Evolutionary conservation across 2,329 filamentous ascomycete genomes (phyloP), one percentile per base, ranked within the genome.

Genomic region (Penicillium sp.): DNA sequence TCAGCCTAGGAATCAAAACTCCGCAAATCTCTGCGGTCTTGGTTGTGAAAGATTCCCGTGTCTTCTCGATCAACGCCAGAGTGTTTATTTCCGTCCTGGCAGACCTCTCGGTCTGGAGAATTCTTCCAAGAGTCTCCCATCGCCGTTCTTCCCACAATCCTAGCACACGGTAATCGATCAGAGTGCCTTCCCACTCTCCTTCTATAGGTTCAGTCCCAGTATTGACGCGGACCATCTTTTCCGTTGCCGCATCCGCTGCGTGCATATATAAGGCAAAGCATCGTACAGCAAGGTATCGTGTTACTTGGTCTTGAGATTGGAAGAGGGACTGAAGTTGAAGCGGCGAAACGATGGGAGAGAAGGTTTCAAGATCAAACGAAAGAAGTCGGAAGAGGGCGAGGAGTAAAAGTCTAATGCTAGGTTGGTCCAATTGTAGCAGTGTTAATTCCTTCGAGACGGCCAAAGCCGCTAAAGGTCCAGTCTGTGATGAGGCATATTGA

Each of bases 231-330:
- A 95, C 76, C 72, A 96, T 87, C 49, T 84, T 80, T 69, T 95
- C 88, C 48, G 89, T 82, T 61, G 90, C 90, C 62, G 83, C 80
- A 73, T 99, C 94, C 4, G 94, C 89, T 31, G 89, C 89, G 67
- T 86, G 86, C 66, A 95, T 85, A 57, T 91, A 85, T 62, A 91
- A 81, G 69, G 89, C 92, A 63, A 96, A 89, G 58, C 93, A 85
- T 62, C 91, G 86, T 56, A 96, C 83, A 15, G 92, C 89, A 60
- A 97, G 81, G 74, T 93, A 96, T 75, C 89, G 86, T 50, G 96
- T 84, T 17, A 84, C 77, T 58, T 76, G 78, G 64, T 82, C 81
- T 47, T 73, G 54, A 67, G 86, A 82, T 45, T 80, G 78, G 65
- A 96, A 89, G 13, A 95, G 78, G 31, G 76, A 75, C 75, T 92